Evolutionary conservation across 1,139 yeast genomes (phyloP).

Genomic region (Yamadazyma sp.): DNA sequence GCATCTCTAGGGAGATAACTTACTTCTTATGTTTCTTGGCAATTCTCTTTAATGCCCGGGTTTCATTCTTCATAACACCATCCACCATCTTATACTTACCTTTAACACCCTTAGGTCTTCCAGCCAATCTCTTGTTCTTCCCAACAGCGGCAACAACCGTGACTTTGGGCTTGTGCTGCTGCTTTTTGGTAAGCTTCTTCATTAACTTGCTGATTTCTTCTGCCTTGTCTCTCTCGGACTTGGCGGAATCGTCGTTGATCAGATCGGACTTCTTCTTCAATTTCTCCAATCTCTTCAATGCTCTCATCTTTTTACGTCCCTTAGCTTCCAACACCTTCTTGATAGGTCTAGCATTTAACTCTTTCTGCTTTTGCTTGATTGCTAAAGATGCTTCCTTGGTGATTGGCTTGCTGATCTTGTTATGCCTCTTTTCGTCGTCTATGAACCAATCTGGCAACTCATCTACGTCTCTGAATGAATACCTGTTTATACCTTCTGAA

Average conservation of each 20-base stretch:
- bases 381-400: constrained; percentile 97
- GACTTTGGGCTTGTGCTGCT: constrained; percentile 75
- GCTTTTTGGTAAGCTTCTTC: constrained; percentile 78
- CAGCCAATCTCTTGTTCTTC: constrained; percentile 77
- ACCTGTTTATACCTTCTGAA: constrained; percentile 89
- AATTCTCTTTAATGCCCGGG: constrained; percentile 86
- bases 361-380: constrained; percentile 82
- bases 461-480: constrained; percentile 87
- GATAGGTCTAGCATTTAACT: constrained; percentile 94
- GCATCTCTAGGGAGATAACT: not conserved
- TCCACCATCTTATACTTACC: constrained; percentile 99
- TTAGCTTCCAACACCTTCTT: constrained; percentile 97
- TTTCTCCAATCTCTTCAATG: constrained; percentile 82
- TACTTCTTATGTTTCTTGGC: constrained; percentile 66
- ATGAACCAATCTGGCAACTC: constrained; percentile 94
- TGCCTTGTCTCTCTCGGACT: constrained; percentile 91
- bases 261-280: constrained; percentile 91
- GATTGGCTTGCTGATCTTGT: constrained; percentile 84
- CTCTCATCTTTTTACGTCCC: constrained; percentile 95
- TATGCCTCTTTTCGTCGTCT: constrained; percentile 87
- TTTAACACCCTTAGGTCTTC: constrained; percentile 95
- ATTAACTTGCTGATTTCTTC: constrained; percentile 86
- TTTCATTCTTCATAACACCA: constrained; percentile 96
- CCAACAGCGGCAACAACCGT: constrained; percentile 92
- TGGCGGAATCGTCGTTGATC: constrained; percentile 83